Evolutionary conservation across 192 early-diverging fungal genomes (phyloP), one percentile per base, ranked within the genome.

Genomic region (Ambispora gerdemannii): DNA sequence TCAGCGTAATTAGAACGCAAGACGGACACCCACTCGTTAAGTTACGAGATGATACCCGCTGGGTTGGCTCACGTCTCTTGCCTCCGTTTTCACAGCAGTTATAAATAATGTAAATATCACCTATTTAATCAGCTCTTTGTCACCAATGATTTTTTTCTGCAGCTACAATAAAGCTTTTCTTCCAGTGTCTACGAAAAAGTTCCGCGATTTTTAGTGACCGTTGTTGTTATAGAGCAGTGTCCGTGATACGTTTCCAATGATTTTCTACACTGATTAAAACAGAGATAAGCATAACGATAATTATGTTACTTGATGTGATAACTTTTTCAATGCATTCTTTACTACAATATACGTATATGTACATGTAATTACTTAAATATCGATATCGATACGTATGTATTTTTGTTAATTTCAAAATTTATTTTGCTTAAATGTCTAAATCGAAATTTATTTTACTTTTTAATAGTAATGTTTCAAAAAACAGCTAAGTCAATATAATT

Each of bases 71-170:
- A 50, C 63, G 1, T 8, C 63, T 66, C 25, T 50, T 27, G 43
- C 63, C 43, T 28, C 43, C 47, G 35, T 17, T 66, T 32, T 50
- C n/a, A n/a, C n/a, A n/a, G n/a, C n/a, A n/a, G n/a, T n/a, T 66
- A 66, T 66, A 66, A 66, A 50, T 66, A 50, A 66, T 31, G 43
- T 50, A 50, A 1, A 65, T 1, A 50, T 50, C 22, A 65, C 27
- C 43, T 65, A 3, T 27, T 66, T 66, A 66, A 66, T 50, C 27
- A 66, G 63, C 47, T 66, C 19, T 50, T 66, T 50, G 49, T 50
- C 43, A 19, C 28, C 24, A 66, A 47, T 10, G 35, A 66, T n/a
- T 32, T 66, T 66, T 66, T 15, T 66, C 43, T 27, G 43, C 47
- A 33, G 17, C 3, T 19, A 11, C n/a, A 65, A 62, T 62, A 38